phyloP scores from a whole-genome alignment of 306 rosid genomes.

The Prunus mume region DNA sequence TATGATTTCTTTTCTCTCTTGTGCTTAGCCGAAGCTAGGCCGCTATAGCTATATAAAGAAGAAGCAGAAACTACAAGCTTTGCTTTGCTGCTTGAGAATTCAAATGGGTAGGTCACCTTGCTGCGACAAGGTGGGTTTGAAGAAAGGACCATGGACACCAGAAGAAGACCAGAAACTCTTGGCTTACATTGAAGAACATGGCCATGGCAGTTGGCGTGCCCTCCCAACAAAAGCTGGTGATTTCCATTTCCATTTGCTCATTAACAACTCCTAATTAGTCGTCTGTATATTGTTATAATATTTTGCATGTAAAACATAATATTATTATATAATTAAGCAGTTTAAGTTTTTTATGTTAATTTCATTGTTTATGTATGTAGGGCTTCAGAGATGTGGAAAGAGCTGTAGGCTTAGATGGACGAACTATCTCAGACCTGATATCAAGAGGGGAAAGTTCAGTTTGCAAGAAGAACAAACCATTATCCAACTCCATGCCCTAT shows the following conservation, averaged over 20 bases:
- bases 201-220: constrained; percentile 99
- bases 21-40: neutral
- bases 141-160: constrained; percentile 99
- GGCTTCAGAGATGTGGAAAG: constrained; percentile 98
- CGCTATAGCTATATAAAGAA: constrained; percentile 35
- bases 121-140: constrained; percentile 95
- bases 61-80: constrained; percentile 23
- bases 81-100: constrained; percentile 25
- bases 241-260: neutral
- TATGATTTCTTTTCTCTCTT: constrained; percentile 15
- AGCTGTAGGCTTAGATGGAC: constrained; percentile 99
- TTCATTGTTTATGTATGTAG: constrained; percentile 28
- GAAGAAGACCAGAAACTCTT: constrained; percentile 99
- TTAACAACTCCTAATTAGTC: too few species aligned
- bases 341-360: neutral
- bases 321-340: neutral
- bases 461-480: constrained; percentile 98
- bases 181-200: constrained; percentile 92
- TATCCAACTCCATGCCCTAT: constrained; percentile 97
- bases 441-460: constrained; percentile 97
- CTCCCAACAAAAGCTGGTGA: constrained; percentile 93
- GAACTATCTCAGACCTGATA: constrained; percentile 94
- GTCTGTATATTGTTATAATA: too few species aligned
- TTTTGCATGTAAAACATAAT: neutral
- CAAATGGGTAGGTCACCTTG: constrained; percentile 98